phyloP scores from a whole-genome alignment of 768 basidiomycete species.

The Macrocybe gigantea region DNA sequence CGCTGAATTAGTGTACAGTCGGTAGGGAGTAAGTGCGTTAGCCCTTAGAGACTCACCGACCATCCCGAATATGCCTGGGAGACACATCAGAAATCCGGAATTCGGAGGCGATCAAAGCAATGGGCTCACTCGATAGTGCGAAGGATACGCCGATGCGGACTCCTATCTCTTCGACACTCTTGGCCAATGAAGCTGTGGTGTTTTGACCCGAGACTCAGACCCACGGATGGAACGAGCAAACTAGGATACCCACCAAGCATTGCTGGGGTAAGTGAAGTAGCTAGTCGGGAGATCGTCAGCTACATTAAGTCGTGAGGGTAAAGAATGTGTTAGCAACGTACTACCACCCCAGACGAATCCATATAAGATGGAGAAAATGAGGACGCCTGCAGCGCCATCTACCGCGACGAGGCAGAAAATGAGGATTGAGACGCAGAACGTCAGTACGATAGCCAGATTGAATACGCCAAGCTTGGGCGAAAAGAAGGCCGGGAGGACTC shows the following conservation, averaged over 20 bases:
- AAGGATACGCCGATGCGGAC: not conserved
- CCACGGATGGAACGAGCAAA: not conserved
- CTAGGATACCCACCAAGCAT: constrained; percentile 16
- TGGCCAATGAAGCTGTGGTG: not conserved
- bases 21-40: not conserved
- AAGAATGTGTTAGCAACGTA: constrained; percentile 11
- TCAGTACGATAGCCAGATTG: constrained; percentile 29
- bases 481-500: constrained; percentile 37
- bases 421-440: constrained; percentile 23
- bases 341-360: constrained; percentile 40
- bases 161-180: not conserved
- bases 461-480: constrained; percentile 33
- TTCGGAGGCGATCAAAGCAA: not conserved
- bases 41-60: not conserved
- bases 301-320: too few relatives aligned
- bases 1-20: not conserved
- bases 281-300: not conserved
- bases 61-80: not conserved
- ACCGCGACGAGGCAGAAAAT: constrained; percentile 36
- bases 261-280: constrained; percentile 15
- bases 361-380: constrained; percentile 33
- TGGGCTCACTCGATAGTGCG: not conserved
- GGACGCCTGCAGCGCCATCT: constrained; percentile 20
- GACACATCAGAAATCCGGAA: not conserved
- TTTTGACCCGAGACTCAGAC: not conserved